phyloP scores from a whole-genome alignment of 371 early-diverging fungal genomes.

The Mycotypha africana region DNA sequence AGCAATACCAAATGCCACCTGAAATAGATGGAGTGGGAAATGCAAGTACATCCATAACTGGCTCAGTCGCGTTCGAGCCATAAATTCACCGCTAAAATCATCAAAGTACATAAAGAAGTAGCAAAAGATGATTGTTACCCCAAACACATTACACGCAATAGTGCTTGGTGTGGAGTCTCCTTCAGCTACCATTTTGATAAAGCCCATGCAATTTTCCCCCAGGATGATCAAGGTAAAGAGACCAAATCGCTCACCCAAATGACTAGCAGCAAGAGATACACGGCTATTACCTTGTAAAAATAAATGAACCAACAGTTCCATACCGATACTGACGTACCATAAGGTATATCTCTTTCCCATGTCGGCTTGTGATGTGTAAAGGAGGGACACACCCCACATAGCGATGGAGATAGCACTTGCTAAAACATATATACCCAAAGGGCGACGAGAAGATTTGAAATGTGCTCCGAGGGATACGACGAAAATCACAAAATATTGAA shows the following conservation, averaged over 20 bases:
- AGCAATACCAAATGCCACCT: constrained; percentile 55
- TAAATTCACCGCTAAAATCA: constrained; percentile 37
- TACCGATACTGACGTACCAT: constrained; percentile 45
- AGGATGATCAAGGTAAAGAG: constrained; percentile 52
- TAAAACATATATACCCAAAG: constrained; percentile 30
- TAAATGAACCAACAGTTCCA: constrained; percentile 41
- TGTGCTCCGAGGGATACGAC: constrained; percentile 10
- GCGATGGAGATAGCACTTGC: constrained; percentile 38
- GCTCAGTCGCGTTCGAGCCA: constrained; percentile 25
- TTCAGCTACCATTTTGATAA: constrained; percentile 38
- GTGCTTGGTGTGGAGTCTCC: constrained; percentile 21
- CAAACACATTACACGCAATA: constrained; percentile 39
- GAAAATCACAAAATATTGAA: constrained; percentile 33
- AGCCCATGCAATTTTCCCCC: constrained; percentile 49
- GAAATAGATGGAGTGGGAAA: constrained; percentile 51
- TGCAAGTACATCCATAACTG: constrained; percentile 60
- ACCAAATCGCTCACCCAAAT: constrained; percentile 53
- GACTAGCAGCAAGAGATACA: constrained; percentile 52
- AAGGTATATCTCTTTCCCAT: constrained; percentile 31
- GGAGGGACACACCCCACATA: constrained; percentile 45
- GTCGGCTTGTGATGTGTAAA: constrained; percentile 7
- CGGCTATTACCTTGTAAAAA: constrained; percentile 38
- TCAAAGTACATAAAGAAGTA: constrained; percentile 53
- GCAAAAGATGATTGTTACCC: constrained; percentile 41
- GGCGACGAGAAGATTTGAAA: constrained; percentile 19